phyloP scores from a whole-genome alignment of 495 filamentous ascomycete species.

The Aspergillus funiculosus region DNA sequence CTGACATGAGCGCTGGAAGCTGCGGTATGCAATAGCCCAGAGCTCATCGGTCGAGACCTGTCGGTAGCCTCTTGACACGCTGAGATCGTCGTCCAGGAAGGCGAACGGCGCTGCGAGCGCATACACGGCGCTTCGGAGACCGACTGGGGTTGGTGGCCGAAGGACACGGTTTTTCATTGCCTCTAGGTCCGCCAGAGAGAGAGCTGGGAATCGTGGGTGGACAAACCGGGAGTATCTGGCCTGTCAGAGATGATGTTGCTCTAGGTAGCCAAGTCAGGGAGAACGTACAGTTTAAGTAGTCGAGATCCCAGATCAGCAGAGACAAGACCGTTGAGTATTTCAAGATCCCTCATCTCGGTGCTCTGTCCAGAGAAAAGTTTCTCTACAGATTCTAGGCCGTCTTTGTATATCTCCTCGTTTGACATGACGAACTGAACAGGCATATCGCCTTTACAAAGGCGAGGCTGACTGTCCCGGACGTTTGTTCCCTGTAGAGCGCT shows the following conservation, averaged over 20 bases:
- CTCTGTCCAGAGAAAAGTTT: neutral
- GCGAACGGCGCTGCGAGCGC: neutral
- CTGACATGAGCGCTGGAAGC: neutral
- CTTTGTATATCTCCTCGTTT: conserved; percentile 1
- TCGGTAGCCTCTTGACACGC: neutral
- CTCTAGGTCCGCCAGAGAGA: neutral
- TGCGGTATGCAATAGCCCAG: conserved; percentile 1
- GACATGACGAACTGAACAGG: conserved; percentile 1
- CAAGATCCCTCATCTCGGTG: neutral
- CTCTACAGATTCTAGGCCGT: neutral
- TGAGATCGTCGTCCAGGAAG: conserved; percentile 1
- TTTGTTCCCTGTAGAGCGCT: neutral
- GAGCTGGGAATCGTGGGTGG: neutral
- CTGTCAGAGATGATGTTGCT: too few relatives aligned
- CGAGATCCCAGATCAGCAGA: neutral
- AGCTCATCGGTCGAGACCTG: neutral
- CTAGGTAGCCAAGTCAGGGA: too few relatives aligned
- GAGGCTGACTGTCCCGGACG: neutral
- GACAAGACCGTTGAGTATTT: neutral
- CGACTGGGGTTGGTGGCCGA: neutral
- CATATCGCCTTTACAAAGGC: too few relatives aligned
- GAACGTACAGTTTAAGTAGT: neutral
- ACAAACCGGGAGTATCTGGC: neutral
- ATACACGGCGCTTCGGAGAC: neutral
- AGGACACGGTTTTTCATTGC: neutral